These are phyloP conservation scores for Grigorovia yakushimaensis DNA, from an alignment of 805 yeast species.

Conservation along the genomic window DNA sequence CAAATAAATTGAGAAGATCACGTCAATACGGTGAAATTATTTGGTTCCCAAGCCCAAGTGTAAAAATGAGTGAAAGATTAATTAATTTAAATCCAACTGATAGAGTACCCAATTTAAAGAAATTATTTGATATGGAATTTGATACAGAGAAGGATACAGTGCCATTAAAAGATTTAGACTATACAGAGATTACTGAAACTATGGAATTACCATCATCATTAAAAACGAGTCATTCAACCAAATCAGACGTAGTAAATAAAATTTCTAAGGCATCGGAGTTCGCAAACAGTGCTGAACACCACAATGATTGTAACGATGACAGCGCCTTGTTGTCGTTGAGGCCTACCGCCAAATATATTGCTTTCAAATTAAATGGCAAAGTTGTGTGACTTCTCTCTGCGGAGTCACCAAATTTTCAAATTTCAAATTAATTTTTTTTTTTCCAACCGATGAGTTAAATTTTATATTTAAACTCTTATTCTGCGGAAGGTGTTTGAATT, in stretches of 20 bases:
- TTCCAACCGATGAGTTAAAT: background rate
- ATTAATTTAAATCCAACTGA: conserved; percentile 15
- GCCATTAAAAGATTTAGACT: background rate
- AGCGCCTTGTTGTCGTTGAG: background rate
- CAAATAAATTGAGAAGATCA: conserved; percentile 15
- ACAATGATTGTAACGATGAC: background rate
- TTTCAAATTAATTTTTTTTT: too few species aligned
- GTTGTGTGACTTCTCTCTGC: background rate
- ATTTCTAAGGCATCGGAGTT: background rate
- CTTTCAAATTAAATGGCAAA: background rate
- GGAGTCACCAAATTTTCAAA: background rate
- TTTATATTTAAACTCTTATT: background rate
- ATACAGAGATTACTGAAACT: background rate
- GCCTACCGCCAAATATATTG: background rate
- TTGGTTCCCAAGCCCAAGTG: conserved; percentile 66
- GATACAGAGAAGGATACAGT: background rate
- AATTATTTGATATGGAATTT: conserved; percentile 2
- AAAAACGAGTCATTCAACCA: too few species aligned
- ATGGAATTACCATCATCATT: background rate
- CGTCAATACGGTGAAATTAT: conserved; percentile 35
- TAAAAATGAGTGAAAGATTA: conserved; percentile 35
- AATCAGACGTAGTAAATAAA: background rate
- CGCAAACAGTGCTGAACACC: background rate
- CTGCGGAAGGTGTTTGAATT: background rate
- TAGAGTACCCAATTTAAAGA: background rate